Percentiles rank a stretch among this genome's conserved stretches.
These are phyloP conservation scores for Talaromyces pinophilus DNA, from an alignment of 2,329 filamentous ascomycete genomes.

Conservation along the genomic window DNA sequence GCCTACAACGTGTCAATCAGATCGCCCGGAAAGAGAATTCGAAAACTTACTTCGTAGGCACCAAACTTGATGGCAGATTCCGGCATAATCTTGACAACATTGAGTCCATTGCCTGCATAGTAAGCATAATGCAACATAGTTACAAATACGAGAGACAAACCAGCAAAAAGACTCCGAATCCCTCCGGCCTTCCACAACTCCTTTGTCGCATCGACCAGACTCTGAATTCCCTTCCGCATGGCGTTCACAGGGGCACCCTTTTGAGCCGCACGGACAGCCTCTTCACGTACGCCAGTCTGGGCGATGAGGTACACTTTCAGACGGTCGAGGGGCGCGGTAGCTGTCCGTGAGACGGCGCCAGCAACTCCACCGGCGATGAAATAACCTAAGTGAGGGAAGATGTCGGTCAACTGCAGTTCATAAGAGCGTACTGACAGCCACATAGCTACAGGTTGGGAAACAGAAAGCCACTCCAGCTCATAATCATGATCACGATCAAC, in stretches of 20 bases:
- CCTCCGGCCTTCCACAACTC: constrained; percentile 86
- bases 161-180: constrained; percentile 86
- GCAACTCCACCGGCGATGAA: constrained; percentile 94
- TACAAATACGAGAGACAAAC: constrained; percentile 52
- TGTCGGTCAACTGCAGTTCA: constrained; percentile 50
- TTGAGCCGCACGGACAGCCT: constrained; percentile 66
- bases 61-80: constrained; percentile 99
- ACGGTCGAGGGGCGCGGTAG: constrained; percentile 92
- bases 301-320: constrained; percentile 97
- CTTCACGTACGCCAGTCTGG: constrained; percentile 67
- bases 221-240: constrained; percentile 65
- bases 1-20: constrained; percentile 52
- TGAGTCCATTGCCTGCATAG: constrained; percentile 80
- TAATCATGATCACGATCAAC: constrained; percentile 28
- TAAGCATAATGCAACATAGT: not conserved
- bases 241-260: constrained; percentile 67
- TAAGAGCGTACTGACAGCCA: constrained; percentile 47
- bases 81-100: constrained; percentile 97
- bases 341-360: constrained; percentile 91
- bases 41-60: constrained; percentile 71
- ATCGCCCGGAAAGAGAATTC: not conserved
- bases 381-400: constrained; percentile 70
- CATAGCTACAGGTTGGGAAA: constrained; percentile 46
- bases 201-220: constrained; percentile 70
- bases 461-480: constrained; percentile 46